Percentiles rank a stretch among this genome's conserved stretches.
phyloP scores from a whole-genome alignment of 441 rosid species.

The Adansonia rubrostipa region DNA sequence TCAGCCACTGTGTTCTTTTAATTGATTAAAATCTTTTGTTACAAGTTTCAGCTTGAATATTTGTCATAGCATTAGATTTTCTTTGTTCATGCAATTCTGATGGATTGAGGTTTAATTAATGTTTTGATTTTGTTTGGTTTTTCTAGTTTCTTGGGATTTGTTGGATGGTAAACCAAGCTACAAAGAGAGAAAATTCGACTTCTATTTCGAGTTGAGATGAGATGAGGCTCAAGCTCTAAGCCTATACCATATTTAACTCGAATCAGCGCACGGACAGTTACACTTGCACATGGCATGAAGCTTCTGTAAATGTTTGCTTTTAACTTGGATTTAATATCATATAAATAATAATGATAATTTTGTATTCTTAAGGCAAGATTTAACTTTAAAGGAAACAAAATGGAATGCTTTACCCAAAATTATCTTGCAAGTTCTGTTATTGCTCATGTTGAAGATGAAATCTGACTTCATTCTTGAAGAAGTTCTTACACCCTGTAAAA shows the following conservation, averaged over 20 bases:
- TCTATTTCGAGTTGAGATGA: no score
- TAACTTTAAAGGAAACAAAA: not conserved
- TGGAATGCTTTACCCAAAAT: not conserved
- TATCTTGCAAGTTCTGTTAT: no score
- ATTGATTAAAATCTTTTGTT: not conserved
- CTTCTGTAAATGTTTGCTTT: constrained; percentile 12
- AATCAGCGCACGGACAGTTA: no score
- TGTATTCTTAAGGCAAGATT: not conserved
- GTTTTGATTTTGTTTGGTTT: constrained; percentile 8
- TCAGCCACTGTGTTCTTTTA: not conserved
- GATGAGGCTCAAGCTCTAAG: no score
- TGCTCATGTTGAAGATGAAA: no score
- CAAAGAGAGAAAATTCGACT: not conserved
- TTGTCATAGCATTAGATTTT: not conserved
- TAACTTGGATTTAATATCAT: not conserved
- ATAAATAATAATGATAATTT: not conserved
- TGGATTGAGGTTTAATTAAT: not conserved
- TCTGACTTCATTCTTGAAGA: no score
- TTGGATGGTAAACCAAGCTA: constrained; percentile 48
- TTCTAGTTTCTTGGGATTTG: constrained; percentile 63
- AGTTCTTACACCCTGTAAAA: no score
- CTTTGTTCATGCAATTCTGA: not conserved
- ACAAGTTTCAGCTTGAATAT: not conserved
- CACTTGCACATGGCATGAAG: no score
- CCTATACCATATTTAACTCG: no score